Base-by-base conservation (phyloP, 345 rosid species). In the Populus euphratica region DNA sequence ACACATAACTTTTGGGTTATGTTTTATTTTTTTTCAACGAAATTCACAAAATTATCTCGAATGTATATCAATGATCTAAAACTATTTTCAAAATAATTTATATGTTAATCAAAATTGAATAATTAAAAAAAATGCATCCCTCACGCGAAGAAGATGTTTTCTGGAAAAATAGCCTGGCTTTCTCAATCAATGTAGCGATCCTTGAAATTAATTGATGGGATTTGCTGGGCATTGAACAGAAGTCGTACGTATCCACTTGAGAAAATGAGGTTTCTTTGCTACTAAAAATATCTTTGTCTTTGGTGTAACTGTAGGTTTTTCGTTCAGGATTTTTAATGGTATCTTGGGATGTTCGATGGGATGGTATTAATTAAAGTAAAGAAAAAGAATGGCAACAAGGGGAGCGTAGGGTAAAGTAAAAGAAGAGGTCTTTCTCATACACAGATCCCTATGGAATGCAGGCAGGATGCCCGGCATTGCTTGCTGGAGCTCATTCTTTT, bases 371-470 rank as follows among this genome's bases (percentile, higher is more conserved):
- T 47, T 27, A 62, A 76, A 44, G 8, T 27, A 69, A 74, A 14
- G 23, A 70, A 14, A 61, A 21, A 59, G 20, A 43, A 33, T 23
- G 13, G 29, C 7, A 39, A 31, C 21, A 17, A 27, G 72, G 44
- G 80, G 78, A 77, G 83, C 56, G 77, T 79, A 83, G 84, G 80
- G 81, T 83, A 83, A 33, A 85, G 80, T 72, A 85, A 84, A 88
- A 88, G 89, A 81, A 85, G 87, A 85, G 81, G 95, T 89, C 94
- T 90, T 92, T 91, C 94, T 89, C 93, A 87, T 69, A 82, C 95
- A 85, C 98, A 89, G 98, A 94, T 94, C 98, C 98, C 97, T 75
- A 94, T 86, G 90, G 87, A 83, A 87, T 93, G 93, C 92, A 84
- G 86, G 86, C 82, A 83, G 73, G 83, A 85, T 90, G 81, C 90